Evolutionary conservation across 2,329 filamentous ascomycete species (phyloP), one percentile per base, ranked within the genome.

Genomic region (Conoideocrella luteorostrata): DNA sequence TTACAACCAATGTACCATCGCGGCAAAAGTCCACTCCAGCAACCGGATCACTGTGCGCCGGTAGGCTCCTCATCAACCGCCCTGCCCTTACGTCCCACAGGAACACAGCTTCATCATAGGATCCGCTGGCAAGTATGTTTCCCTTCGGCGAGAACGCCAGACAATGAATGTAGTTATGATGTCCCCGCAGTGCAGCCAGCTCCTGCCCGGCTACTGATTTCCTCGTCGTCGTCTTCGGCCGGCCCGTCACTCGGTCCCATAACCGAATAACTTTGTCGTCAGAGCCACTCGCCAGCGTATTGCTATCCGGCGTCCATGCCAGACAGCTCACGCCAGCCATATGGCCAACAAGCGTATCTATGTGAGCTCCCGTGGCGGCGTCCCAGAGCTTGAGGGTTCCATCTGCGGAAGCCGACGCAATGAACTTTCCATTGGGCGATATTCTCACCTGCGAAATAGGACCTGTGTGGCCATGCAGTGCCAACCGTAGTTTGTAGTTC

Each of bases 81-180:
- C 88, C 90, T 0, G 88, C 88, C 12, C 93, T 78, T 12, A 97
- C 87, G 63, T 98, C 93, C 93, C 93, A 98, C 5, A 98, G 67
- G 52, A 95, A 96, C 0, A 98, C 88, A 4, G 93, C 93, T 69
- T 98, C 93, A 54, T 98, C 93, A 65, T 96, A 97, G 51, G 87
- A 94, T 11, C 93, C 93, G 52, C 87, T 94, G 13, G 90, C 93
- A 26, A 98, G 77, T 60, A 97, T 95, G 59, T 98, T 98, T 20
- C 93, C 93, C 63, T 96, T 97, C 2, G 93, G 93, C n/a, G 88
- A 91, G 64, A 97, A 97, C 5, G 90, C 89, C 26, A 98, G 72
- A 40, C 85, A 88, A 66, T 95, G 95, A 24, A 98, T 84, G 64
- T 97, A 97, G 65, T 94, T 97, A 64, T 96, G 89, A 57, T 98